Evolutionary conservation across 129 eudicot genomes (phyloP), one percentile per base, ranked within the genome.

Genomic region (Mikania micrantha): DNA sequence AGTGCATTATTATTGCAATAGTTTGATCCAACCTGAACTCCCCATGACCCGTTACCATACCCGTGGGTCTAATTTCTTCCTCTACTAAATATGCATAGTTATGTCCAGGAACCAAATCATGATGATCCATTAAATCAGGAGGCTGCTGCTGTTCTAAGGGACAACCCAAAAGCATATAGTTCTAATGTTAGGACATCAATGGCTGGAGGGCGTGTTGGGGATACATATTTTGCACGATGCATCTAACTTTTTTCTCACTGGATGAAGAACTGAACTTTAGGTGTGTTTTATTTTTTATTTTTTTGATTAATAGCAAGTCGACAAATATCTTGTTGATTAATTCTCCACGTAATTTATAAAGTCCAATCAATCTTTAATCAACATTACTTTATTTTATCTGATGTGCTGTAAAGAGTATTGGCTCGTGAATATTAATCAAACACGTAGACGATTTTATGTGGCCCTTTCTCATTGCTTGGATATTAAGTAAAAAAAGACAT

Each of bases 101-200:
- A 44, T 74, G 59, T 83, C 78, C 79, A 83, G 94, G 87, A 81
- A 49, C 94, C 89, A 27, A 83, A 84, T 58, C 78, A 76, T 76
- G 94, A 78, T 72, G 94, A 86, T 80, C 94, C 94, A 8, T 69
- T 86, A 4, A 83, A 86, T 67, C 84, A 78, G 52, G 94, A 86
- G 16, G 94, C 94, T 36, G 89, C 94, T 12, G 81, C 56, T 25
- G 84, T 78, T 72, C 60, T 86, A 54, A 86, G 94, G 79, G 86
- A 86, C 64, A 86, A 80, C 48, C 88, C 93, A 7, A 75, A 72
- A 74, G 36, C 24, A 74, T 86, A 83, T 11, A 60, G 65, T 28
- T 36, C 80, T 35, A 83, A 86, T 29, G 94, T 86, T 10, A 75
- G 52, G 72, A 69, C 79, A 69, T 79, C 89, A 28, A 83, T 86